Conservation (phyloP, 306 rosid species). For the Prunus padus region DNA sequence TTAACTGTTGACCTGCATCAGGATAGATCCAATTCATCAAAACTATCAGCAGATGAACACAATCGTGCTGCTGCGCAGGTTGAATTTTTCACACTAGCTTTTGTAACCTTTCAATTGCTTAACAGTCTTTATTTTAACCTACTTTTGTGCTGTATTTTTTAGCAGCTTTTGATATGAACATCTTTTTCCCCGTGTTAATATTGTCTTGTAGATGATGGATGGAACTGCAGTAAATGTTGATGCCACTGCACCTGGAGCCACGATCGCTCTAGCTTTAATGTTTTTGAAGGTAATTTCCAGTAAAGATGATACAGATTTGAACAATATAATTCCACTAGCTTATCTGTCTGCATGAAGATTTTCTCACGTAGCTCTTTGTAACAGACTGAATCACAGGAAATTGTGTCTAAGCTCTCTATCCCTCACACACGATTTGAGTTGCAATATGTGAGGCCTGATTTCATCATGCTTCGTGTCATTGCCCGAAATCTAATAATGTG, state of each 20-base stretch:
- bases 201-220: conserved; percentile 76
- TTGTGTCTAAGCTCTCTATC: conserved; percentile 77
- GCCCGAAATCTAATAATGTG: conserved; percentile 95
- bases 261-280: conserved; percentile 89
- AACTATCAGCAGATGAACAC: conserved; percentile 60
- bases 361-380: conserved; percentile 32
- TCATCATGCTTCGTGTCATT: conserved; percentile 93
- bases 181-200: conserved; percentile 13
- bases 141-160: background rate
- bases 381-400: conserved; percentile 90
- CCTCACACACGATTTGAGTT: conserved; percentile 82
- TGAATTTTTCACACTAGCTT: conserved; percentile 23
- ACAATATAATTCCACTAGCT: conserved; percentile 16
- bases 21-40: conserved; percentile 62
- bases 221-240: conserved; percentile 82
- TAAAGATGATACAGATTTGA: conserved; percentile 28
- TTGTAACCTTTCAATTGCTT: background rate
- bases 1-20: conserved; percentile 31
- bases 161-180: conserved; percentile 21
- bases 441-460: conserved; percentile 97
- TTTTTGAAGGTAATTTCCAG: conserved; percentile 68
- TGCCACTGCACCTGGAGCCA: conserved; percentile 97
- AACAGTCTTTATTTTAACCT: conserved; percentile 13
- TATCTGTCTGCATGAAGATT: conserved; percentile 13
- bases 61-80: conserved; percentile 76